These are phyloP conservation scores for Ilex paraguariensis DNA, from an alignment of 305 asterid species.

Conservation along the genomic window DNA sequence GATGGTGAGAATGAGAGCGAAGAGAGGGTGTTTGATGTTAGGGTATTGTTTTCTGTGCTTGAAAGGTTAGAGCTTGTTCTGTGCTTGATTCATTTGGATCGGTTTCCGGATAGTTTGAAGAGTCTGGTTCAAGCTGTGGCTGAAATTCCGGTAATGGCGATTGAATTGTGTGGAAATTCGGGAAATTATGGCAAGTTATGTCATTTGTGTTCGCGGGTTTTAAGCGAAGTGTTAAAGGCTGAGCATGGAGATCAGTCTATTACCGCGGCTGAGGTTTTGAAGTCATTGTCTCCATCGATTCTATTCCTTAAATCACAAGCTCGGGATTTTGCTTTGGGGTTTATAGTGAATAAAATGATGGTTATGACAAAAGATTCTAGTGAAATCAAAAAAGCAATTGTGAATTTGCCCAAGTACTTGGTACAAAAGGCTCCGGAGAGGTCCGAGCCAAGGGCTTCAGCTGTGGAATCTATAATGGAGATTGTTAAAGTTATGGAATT, in stretches of 20 bases:
- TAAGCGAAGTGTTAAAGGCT: constrained; percentile 50
- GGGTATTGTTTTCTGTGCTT: constrained; percentile 50
- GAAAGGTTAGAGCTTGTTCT: constrained; percentile 61
- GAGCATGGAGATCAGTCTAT: constrained; percentile 76
- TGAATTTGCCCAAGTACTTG: constrained; percentile 71
- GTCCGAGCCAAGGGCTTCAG: constrained; percentile 77
- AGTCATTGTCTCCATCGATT: constrained; percentile 55
- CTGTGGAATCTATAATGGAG: constrained; percentile 72
- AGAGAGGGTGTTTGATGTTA: constrained; percentile 45
- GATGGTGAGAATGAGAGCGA: constrained; percentile 31
- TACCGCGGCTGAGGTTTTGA: constrained; percentile 71
- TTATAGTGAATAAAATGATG: constrained; percentile 59
- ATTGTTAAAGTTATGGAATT: constrained; percentile 59
- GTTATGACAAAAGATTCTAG: constrained; percentile 35
- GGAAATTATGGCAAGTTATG: constrained; percentile 51
- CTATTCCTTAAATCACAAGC: constrained; percentile 49
- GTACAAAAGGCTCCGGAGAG: constrained; percentile 75
- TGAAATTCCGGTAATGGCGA: constrained; percentile 61
- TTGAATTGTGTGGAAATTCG: constrained; percentile 43
- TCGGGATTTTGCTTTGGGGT: constrained; percentile 58
- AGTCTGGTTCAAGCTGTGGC: constrained; percentile 68
- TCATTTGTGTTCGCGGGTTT: constrained; percentile 47
- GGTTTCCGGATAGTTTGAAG: constrained; percentile 89
- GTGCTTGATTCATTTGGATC: constrained; percentile 67
- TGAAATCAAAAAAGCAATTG: constrained; percentile 54